Percentiles rank a stretch among this genome's conserved stretches.
phyloP scores from a whole-genome alignment of 306 rosid species.

The Castanea crenata region DNA sequence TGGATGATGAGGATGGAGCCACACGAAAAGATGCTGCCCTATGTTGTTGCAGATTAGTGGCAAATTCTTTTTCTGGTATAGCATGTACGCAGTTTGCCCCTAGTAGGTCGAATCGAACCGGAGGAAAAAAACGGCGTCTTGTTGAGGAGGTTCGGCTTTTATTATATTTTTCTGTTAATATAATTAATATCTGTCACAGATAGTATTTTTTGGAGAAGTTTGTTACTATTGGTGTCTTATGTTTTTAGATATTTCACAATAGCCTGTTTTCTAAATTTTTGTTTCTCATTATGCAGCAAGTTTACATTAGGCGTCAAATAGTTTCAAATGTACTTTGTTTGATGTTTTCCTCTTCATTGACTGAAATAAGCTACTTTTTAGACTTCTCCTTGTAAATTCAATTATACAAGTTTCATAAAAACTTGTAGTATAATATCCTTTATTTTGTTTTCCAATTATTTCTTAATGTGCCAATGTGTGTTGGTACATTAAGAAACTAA shows the following conservation, averaged over 20 bases:
- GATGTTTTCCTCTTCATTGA: background rate
- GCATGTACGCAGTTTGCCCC: slow-evolving; percentile 61
- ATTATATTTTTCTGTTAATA: background rate
- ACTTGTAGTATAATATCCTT: background rate
- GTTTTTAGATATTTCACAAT: background rate
- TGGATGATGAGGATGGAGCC: slow-evolving; percentile 95
- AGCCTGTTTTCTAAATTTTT: background rate
- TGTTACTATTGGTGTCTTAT: background rate
- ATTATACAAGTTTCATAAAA: background rate
- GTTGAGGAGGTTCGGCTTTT: slow-evolving; percentile 77
- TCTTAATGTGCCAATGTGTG: background rate
- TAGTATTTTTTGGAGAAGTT: background rate
- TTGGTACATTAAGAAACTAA: too few species aligned
- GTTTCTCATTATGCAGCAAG: background rate
- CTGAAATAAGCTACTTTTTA: background rate
- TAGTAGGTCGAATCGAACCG: slow-evolving; percentile 64
- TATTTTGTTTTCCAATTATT: background rate
- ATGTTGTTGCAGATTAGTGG: slow-evolving; percentile 91
- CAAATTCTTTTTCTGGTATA: slow-evolving; percentile 73
- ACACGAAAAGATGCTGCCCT: slow-evolving; percentile 93
- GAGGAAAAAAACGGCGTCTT: slow-evolving; percentile 82
- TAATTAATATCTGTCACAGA: background rate
- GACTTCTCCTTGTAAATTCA: background rate
- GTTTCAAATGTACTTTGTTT: background rate
- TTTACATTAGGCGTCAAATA: background rate